Evolutionary conservation across 2,329 filamentous ascomycete species (phyloP).

Genomic region (Pseudopyricularia javanii): DNA sequence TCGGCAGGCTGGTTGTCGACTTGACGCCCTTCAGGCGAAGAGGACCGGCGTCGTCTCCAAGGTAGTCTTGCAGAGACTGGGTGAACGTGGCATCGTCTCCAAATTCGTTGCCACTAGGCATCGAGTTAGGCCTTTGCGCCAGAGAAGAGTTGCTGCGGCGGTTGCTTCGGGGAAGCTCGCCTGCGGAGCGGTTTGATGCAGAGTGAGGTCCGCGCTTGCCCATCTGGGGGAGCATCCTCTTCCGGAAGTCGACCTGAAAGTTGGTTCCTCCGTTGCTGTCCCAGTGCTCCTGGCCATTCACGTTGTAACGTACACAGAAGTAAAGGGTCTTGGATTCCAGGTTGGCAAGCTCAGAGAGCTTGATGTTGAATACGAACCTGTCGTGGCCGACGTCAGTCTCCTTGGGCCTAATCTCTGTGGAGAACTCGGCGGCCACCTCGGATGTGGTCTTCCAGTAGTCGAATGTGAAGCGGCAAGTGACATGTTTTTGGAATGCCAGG

Average conservation of each 20-base stretch:
- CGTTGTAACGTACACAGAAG: conserved; percentile 80
- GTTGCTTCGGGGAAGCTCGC: conserved; percentile 53
- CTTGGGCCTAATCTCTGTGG: conserved; percentile 55
- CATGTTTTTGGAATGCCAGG: conserved; percentile 75
- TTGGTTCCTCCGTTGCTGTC: conserved; percentile 84
- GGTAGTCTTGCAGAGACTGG: conserved; percentile 46
- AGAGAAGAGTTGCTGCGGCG: conserved; percentile 30
- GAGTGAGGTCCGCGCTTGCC: conserved; percentile 42
- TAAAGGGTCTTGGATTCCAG: conserved; percentile 87
- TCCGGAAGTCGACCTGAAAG: conserved; percentile 88
- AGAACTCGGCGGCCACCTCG: conserved; percentile 82
- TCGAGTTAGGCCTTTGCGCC: conserved; percentile 38
- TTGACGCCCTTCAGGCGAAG: conserved; percentile 61
- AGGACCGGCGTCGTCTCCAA: conserved; percentile 52
- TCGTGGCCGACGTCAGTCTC: conserved; percentile 55
- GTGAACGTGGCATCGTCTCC: conserved; percentile 48
- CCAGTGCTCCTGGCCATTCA: conserved; percentile 81
- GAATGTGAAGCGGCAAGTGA: conserved; percentile 87
- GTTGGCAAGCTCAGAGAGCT: conserved; percentile 80
- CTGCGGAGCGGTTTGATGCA: conserved; percentile 33
- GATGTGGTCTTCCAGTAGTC: conserved; percentile 99
- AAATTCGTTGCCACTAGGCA: conserved; percentile 45
- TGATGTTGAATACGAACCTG: conserved; percentile 89
- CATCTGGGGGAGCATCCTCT: conserved; percentile 55
- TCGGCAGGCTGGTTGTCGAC: conserved; percentile 50